Evolutionary conservation across 1,139 yeast genomes (phyloP), one percentile per base, ranked within the genome.

Genomic region (Candida pseudoviswanathii): DNA sequence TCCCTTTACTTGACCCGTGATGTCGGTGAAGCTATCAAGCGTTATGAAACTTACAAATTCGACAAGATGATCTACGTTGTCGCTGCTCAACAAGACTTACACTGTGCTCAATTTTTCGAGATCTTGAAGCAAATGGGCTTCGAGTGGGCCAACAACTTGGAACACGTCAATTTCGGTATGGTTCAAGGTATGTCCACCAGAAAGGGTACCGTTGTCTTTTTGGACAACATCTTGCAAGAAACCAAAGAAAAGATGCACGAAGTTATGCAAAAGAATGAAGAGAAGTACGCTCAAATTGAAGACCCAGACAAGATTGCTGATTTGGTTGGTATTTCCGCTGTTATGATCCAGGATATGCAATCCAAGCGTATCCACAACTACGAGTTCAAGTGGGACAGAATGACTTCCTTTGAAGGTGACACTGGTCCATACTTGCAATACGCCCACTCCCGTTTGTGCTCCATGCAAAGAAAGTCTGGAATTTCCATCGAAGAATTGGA

Each of bases 281-380:
- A 78, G 57, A 95, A 95, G 73, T 95, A 94, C 65, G 86, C 94
- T 5, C 97, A 91, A 74, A 90, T 95, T 59, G 95, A 87, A 65
- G 84, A 94, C 66, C 99, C 99, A 39, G 98, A 95, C 54, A 85
- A 85, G 68, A 89, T 94, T 65, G 98, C 99, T 52, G 99, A 95
- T 67, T 80, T 91, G 63, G 86, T 95, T 51, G 99, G 99, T 68
- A 89, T 94, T 53, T 88, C 97, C 40, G 98, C 99, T 9, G 96
- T 95, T 53, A 92, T 95, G 97, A 89, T 95, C 64, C 99, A 95
- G 77, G 99, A 95, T 71, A 91, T 94, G 97, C 96, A 90, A 75
- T 87, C 97, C 54, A 95, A 95, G 78, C 88, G 99, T 73, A 83
- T 92, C 71, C 91, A 94, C 78, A 92, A 94, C 75, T 95, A 95